A percentile compares a stretch with the other conserved stretches of the same genome.
Conservation (phyloP, 345 rosid species). For the Gossypium herbaceum region DNA sequence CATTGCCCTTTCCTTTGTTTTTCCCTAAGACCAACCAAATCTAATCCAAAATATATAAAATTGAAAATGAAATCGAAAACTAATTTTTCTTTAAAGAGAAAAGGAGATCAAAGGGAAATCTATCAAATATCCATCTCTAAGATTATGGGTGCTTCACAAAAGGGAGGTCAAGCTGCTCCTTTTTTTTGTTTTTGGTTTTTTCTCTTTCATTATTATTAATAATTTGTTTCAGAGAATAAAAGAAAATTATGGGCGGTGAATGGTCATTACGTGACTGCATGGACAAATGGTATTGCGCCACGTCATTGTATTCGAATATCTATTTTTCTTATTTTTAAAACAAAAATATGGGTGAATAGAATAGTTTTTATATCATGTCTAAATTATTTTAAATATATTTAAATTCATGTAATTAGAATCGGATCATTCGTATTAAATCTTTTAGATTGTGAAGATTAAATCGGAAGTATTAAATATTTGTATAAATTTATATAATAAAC, state of each 20-base stretch:
- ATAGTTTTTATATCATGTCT: too few species aligned
- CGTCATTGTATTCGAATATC: not conserved
- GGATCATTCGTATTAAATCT: too few species aligned
- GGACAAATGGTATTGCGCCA: not conserved
- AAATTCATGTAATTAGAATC: too few species aligned
- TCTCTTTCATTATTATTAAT: not conserved
- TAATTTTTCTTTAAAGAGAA: not conserved
- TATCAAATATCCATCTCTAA: not conserved
- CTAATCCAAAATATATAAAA: not conserved
- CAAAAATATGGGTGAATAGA: too few species aligned
- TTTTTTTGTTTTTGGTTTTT: too few species aligned
- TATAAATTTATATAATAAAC: too few species aligned
- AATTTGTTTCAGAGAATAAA: not conserved
- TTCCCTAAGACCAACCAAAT: not conserved
- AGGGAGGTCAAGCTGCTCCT: not conserved
- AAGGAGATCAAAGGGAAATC: slow-evolving; percentile 8
- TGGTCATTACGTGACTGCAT: not conserved
- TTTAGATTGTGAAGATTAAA: too few species aligned
- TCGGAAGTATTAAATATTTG: too few species aligned
- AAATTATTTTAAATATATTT: too few species aligned
- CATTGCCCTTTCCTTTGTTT: slow-evolving; percentile 24
- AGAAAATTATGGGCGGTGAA: not conserved
- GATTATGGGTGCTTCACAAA: not conserved
- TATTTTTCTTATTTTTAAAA: too few species aligned
- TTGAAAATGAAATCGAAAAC: not conserved